These are phyloP conservation scores for Tetrapyrgos nigripes DNA, from an alignment of 1,284 basidiomycete genomes.

Conservation along the genomic window DNA sequence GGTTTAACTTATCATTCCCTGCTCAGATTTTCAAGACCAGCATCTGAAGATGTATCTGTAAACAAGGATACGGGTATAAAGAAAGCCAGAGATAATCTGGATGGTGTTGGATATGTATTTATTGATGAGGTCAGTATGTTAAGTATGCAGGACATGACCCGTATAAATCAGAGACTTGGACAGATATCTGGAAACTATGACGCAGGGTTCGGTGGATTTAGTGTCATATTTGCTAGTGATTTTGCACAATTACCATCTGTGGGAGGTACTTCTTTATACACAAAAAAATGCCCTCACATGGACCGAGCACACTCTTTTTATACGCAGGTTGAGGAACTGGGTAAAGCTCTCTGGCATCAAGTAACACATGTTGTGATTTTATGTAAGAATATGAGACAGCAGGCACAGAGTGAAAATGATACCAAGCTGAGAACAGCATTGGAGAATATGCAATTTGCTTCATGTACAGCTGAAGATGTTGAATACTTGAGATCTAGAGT, in stretches of 20 bases:
- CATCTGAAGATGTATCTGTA: conserved; percentile 31
- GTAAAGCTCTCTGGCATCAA: conserved; percentile 42
- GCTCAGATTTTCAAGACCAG: conserved; percentile 42
- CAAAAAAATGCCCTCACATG: conserved; percentile 14
- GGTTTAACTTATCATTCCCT: too few relatives aligned
- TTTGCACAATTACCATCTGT: too few relatives aligned
- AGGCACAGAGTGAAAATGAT: conserved; percentile 27
- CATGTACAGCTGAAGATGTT: conserved; percentile 41
- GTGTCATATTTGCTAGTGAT: conserved; percentile 31
- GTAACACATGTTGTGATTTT: conserved; percentile 42
- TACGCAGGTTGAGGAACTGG: conserved; percentile 28
- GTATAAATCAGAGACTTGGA: conserved; percentile 18
- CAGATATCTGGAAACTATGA: conserved; percentile 5
- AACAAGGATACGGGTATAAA: conserved; percentile 33
- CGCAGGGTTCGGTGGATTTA: conserved; percentile 25
- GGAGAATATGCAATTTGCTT: conserved; percentile 39
- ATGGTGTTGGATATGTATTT: conserved; percentile 32
- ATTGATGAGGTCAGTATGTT: conserved; percentile 37
- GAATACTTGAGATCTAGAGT: conserved; percentile 31
- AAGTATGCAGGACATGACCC: conserved; percentile 22
- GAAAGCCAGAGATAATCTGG: conserved; percentile 6
- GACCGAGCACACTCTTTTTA: conserved; percentile 4
- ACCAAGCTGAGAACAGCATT: conserved; percentile 31
- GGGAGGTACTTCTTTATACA: conserved; percentile 25
- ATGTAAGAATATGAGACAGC: conserved; percentile 44